A percentile compares a stretch with the other conserved stretches of the same genome.
Evolutionary conservation across 2,329 filamentous ascomycete genomes (phyloP).

Genomic region (Fusarium siculi): DNA sequence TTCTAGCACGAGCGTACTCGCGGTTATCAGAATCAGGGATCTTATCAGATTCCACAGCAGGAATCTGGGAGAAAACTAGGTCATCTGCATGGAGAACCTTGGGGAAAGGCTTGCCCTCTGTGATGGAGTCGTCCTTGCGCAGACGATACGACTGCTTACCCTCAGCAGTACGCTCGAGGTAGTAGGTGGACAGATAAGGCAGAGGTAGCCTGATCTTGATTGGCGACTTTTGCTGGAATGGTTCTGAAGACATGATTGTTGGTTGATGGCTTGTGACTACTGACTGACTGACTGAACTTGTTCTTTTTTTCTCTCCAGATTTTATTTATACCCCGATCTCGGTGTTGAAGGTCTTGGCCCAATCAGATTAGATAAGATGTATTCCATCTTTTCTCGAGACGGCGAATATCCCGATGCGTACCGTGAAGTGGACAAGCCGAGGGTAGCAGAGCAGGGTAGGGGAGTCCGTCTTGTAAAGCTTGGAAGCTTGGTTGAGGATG

Average conservation of each 20-base stretch:
- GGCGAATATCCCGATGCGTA: slow-evolving; percentile 17
- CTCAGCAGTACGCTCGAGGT: slow-evolving; percentile 30
- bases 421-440: background rate
- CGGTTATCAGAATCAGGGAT: slow-evolving; percentile 48
- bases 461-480: slow-evolving; percentile 27
- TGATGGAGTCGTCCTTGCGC: slow-evolving; percentile 30
- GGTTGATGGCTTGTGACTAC: slow-evolving; percentile 10
- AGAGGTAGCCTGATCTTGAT: slow-evolving; percentile 57
- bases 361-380: slow-evolving; percentile 34
- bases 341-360: slow-evolving; percentile 6
- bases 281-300: background rate
- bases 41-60: slow-evolving; percentile 36
- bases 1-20: slow-evolving; percentile 61
- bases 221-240: slow-evolving; percentile 34
- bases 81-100: slow-evolving; percentile 35
- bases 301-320: slow-evolving; percentile 29
- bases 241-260: slow-evolving; percentile 35
- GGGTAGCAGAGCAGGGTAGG: slow-evolving; percentile 1
- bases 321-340: slow-evolving; percentile 39
- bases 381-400: background rate
- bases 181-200: slow-evolving; percentile 41
- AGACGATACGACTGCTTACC: slow-evolving; percentile 33
- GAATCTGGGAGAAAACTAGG: slow-evolving; percentile 34
- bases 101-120: slow-evolving; percentile 33
- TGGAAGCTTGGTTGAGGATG: slow-evolving; percentile 1